Evolutionary conservation across 2,329 filamentous ascomycete genomes (phyloP).

Genomic region (Trichoderma sp.): DNA sequence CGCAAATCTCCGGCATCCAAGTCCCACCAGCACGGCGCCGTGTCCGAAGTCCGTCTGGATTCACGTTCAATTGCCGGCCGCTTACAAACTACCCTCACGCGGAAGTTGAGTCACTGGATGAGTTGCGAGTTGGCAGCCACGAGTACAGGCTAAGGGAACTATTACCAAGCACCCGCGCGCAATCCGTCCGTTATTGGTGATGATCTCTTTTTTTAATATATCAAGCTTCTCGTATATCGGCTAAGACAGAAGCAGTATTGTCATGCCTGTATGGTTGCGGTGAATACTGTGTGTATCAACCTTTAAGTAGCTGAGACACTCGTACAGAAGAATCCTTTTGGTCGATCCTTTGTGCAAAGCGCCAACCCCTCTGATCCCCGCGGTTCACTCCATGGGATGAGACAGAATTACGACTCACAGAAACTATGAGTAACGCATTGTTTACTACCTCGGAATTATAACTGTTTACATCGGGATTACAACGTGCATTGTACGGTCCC

Average conservation of each 20-base stretch:
- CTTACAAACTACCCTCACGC: neutral
- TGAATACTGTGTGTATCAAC: neutral
- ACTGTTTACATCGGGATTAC: neutral
- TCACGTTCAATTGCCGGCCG: neutral
- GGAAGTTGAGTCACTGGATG: neutral
- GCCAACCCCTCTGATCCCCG: neutral
- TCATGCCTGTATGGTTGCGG: neutral
- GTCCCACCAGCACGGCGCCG: constrained; percentile 3
- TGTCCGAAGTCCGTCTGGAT: neutral
- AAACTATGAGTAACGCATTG: neutral
- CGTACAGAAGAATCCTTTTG: neutral
- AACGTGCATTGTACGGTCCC: neutral
- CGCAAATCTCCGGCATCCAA: neutral
- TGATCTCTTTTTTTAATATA: neutral
- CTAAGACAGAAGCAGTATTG: neutral
- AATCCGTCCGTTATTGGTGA: neutral
- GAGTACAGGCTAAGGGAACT: neutral
- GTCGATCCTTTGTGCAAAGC: neutral
- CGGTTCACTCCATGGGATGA: neutral
- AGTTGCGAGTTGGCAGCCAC: neutral
- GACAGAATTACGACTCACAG: neutral
- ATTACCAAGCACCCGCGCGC: neutral
- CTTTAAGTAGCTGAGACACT: neutral
- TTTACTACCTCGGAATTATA: neutral
- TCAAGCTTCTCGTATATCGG: neutral